Evolutionary conservation across 345 rosid genomes (phyloP).

Genomic region (Isatis tinctoria): DNA sequence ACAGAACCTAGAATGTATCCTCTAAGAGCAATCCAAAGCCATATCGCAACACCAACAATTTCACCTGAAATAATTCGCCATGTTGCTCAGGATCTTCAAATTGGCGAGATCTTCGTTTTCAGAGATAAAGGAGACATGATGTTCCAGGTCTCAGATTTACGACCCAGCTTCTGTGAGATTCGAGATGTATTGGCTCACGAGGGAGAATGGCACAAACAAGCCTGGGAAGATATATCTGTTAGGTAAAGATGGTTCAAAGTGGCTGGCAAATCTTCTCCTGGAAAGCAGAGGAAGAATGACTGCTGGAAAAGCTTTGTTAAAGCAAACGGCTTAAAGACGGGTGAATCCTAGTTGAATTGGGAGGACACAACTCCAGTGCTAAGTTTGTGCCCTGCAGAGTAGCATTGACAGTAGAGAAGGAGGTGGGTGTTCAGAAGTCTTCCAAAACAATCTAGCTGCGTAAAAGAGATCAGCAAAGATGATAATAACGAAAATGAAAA

Average conservation of each 20-base stretch:
- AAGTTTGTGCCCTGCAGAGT: not conserved
- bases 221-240: constrained; percentile 27
- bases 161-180: not conserved
- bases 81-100: not conserved
- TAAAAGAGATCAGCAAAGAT: not conserved
- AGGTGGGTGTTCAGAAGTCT: not conserved
- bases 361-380: constrained; percentile 22
- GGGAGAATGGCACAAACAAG: constrained; percentile 23
- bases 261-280: constrained; percentile 25
- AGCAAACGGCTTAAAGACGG: constrained; percentile 20
- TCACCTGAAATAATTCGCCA: not conserved
- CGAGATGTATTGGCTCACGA: not conserved
- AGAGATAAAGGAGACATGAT: constrained; percentile 6
- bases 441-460: not conserved
- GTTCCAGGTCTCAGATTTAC: not conserved
- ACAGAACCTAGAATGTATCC: not conserved
- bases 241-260: constrained; percentile 29
- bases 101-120: not conserved
- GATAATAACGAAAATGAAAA: not conserved
- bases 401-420: not conserved
- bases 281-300: constrained; percentile 29
- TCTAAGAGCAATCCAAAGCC: not conserved
- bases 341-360: constrained; percentile 20
- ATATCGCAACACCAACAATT: not conserved
- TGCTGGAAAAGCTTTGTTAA: constrained; percentile 26